These are phyloP conservation scores for Pythium rhizo-oryzae DNA, from an alignment of 352 stramenopile genomes.

Conservation along the genomic window DNA sequence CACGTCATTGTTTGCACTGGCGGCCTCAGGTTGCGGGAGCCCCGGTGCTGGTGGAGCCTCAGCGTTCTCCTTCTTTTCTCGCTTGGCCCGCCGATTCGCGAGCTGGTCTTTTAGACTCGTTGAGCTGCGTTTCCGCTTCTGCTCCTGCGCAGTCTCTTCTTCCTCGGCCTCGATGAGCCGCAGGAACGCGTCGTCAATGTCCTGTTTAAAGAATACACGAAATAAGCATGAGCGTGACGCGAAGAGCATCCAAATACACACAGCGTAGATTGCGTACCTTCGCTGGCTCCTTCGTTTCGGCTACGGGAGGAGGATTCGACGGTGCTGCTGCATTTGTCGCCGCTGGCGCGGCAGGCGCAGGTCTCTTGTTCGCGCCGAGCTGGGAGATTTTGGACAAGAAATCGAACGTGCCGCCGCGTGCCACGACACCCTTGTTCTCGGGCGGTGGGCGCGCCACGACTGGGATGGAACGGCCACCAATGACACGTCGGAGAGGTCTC, in stretches of 20 bases:
- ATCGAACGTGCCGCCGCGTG: slow-evolving; percentile 80
- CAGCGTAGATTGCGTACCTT: slow-evolving; percentile 17
- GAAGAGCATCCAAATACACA: too few species aligned
- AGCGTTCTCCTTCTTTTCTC: slow-evolving; percentile 30
- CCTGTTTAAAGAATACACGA: slow-evolving; percentile 20
- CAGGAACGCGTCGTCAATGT: slow-evolving; percentile 79
- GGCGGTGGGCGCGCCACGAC: slow-evolving; percentile 23
- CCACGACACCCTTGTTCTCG: slow-evolving; percentile 67
- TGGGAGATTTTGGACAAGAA: slow-evolving; percentile 84
- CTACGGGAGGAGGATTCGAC: slow-evolving; percentile 16
- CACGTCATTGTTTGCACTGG: neutral
- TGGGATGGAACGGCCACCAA: slow-evolving; percentile 34
- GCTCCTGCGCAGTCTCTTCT: slow-evolving; percentile 56
- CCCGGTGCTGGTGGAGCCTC: neutral
- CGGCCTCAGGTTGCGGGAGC: slow-evolving; percentile 1
- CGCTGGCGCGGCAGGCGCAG: slow-evolving; percentile 15
- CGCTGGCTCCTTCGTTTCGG: slow-evolving; percentile 27
- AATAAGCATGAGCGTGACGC: neutral
- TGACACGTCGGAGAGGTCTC: slow-evolving; percentile 23
- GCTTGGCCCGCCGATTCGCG: slow-evolving; percentile 47
- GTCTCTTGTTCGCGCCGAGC: slow-evolving; percentile 33
- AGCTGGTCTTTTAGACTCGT: slow-evolving; percentile 55
- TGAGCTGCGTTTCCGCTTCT: slow-evolving; percentile 46
- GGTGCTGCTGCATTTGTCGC: slow-evolving; percentile 2
- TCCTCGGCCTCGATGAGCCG: slow-evolving; percentile 79